A percentile compares a stretch with the other conserved stretches of the same genome.
phyloP scores from a whole-genome alignment of 2,329 filamentous ascomycete genomes.

The Colletotrichum salicis region DNA sequence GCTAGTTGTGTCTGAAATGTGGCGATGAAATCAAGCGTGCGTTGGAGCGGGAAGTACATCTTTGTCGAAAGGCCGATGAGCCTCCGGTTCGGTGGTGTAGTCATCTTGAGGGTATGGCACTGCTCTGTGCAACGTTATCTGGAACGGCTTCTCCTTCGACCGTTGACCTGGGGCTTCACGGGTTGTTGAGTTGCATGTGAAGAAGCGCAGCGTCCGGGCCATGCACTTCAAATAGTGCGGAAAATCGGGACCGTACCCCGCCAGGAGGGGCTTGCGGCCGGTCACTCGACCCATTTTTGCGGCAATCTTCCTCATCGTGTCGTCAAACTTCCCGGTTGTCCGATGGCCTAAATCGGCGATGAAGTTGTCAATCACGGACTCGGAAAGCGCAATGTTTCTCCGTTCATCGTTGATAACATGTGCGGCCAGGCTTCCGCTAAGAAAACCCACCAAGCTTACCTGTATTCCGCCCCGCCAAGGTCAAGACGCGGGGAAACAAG shows the following conservation, averaged over 20 bases:
- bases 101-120: neutral
- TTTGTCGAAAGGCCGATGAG: constrained; percentile 80
- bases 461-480: too few species aligned
- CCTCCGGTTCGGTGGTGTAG: constrained; percentile 54
- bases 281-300: neutral
- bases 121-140: neutral
- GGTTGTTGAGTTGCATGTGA: neutral
- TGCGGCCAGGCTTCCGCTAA: neutral
- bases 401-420: neutral
- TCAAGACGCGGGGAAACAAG: neutral
- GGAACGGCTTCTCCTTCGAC: neutral
- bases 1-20: constrained; percentile 59
- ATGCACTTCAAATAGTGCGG: constrained; percentile 3
- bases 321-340: neutral
- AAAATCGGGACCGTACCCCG: constrained; percentile 12
- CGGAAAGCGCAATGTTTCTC: too few species aligned
- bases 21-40: constrained; percentile 67
- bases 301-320: neutral
- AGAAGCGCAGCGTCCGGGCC: neutral
- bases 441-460: neutral
- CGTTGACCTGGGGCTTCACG: neutral
- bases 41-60: constrained; percentile 79
- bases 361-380: too few species aligned
- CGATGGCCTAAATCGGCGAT: neutral
- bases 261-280: neutral